Conservation (phyloP, 2,329 filamentous ascomycete species). For the Aspergillus novoparasiticus region DNA sequence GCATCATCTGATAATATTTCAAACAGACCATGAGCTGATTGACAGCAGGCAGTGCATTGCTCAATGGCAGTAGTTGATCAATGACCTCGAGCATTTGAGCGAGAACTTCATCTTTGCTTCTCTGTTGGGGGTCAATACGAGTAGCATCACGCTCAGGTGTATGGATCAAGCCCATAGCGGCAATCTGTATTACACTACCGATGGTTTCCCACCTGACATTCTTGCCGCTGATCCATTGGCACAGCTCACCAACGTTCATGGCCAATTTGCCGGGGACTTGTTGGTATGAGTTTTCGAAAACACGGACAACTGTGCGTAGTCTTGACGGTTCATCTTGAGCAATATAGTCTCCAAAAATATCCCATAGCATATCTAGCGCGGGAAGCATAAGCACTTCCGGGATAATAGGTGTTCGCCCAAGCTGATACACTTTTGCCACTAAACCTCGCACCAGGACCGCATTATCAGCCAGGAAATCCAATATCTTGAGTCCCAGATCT, state of each 20-base stretch:
- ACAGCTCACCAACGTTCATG: background rate
- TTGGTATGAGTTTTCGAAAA: background rate
- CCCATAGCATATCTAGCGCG: constrained; percentile 1
- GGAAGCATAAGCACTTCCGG: constrained; percentile 5
- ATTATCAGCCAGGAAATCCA: background rate
- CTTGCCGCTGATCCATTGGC: background rate
- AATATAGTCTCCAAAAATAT: background rate
- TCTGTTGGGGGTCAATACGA: background rate
- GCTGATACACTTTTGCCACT: background rate
- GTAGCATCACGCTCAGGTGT: background rate
- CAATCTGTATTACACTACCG: background rate
- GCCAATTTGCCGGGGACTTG: background rate
- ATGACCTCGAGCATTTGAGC: background rate
- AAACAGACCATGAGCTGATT: constrained; percentile 1
- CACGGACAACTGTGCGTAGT: background rate
- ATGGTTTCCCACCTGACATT: background rate
- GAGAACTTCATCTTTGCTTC: background rate
- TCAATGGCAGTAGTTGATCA: background rate
- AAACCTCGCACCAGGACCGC: background rate
- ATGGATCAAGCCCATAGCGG: background rate
- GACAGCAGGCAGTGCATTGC: background rate
- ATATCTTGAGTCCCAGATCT: background rate
- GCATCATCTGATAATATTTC: constrained; percentile 6
- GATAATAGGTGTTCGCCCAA: background rate
- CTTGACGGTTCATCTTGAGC: background rate